Evolutionary conservation across 106 monocot species (phyloP), one percentile per base, ranked within the genome.

Genomic region (Apostasia shenzhenica): DNA sequence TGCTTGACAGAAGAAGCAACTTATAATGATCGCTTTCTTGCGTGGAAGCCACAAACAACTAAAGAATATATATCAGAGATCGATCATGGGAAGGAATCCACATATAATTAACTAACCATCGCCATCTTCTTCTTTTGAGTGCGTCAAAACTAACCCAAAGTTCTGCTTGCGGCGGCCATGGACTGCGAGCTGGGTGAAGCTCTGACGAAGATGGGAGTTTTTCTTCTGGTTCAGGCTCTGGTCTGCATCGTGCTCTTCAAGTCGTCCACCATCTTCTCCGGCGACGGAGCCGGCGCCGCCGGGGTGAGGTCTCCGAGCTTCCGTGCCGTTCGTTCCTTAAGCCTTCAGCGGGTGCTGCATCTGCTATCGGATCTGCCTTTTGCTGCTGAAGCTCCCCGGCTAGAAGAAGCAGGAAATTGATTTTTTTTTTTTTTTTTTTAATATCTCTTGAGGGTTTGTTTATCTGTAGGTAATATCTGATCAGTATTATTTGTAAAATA

Each of bases 171-270:
- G 26, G 11, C 11, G 11, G 56, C 43, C 12, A 53, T 54, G 54
- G 53, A 68, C 13, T 11, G 54, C n/a, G 60, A 51, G 52, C 13
- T 52, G 9, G 42, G 61, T 40, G 48, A 73, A n/a, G 45, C 56
- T 14, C 42, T 66, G 45, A 4, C 2, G 54, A 83, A 79, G 63
- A 54, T 79, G 13, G 76, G 57, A 6, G 14, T 79, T 52, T 83
- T 83, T 66, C 11, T 79, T 50, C 46, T 73, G 45, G 79, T 83
- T 7, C 83, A 83, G 51, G 79, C 79, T 45, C 68, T 83, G 44
- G 79, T 83, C 14, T 83, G 64, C 57, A 41, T 83, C 83, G 76
- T 83, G 51, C 72, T 83, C 51, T 60, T 62, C 63, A 83, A 73
- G 37, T 84, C 84, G 2, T 84, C 84, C 11, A 64, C 59, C 66